Evolutionary conservation across 768 basidiomycete species (phyloP).

Genomic region (Leccinum ochraceum): DNA sequence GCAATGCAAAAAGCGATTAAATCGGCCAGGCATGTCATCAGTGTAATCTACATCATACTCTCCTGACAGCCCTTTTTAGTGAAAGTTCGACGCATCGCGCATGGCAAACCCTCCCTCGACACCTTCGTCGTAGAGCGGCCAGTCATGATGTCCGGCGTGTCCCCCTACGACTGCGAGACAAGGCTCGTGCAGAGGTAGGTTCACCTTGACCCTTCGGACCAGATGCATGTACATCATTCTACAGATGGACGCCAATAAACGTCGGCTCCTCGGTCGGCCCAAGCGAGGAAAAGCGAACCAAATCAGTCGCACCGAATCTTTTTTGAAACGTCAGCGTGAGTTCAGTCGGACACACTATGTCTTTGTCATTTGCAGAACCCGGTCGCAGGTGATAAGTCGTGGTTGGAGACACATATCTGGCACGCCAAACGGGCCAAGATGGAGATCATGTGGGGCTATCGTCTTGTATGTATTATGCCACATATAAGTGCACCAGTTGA

Average conservation of each 20-base stretch:
- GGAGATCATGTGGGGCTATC: conserved; percentile 90
- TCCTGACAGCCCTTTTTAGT: conserved; percentile 38
- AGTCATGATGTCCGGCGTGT: conserved; percentile 94
- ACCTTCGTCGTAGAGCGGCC: conserved; percentile 88
- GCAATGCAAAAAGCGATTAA: conserved; percentile 91
- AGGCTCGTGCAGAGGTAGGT: conserved; percentile 79
- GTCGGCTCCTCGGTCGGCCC: conserved; percentile 46
- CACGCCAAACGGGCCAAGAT: conserved; percentile 97
- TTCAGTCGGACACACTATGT: conserved; percentile 2
- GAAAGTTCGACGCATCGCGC: conserved; percentile 73
- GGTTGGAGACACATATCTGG: conserved; percentile 98
- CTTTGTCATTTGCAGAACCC: neutral
- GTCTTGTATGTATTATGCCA: conserved; percentile 53
- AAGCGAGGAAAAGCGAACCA: conserved; percentile 65
- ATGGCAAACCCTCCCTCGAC: conserved; percentile 92
- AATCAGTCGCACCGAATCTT: conserved; percentile 55
- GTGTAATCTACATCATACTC: fast-evolving
- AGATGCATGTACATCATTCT: conserved; percentile 33
- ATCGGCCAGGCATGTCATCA: conserved; percentile 56
- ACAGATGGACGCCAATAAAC: conserved; percentile 56
- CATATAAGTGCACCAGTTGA: neutral
- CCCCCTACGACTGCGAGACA: conserved; percentile 77
- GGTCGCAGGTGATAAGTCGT: conserved; percentile 72
- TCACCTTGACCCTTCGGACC: neutral
- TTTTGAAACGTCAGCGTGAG: conserved; percentile 75